phyloP scores from a whole-genome alignment of 139 green algal species.

The Chlamydomonas incerta region DNA sequence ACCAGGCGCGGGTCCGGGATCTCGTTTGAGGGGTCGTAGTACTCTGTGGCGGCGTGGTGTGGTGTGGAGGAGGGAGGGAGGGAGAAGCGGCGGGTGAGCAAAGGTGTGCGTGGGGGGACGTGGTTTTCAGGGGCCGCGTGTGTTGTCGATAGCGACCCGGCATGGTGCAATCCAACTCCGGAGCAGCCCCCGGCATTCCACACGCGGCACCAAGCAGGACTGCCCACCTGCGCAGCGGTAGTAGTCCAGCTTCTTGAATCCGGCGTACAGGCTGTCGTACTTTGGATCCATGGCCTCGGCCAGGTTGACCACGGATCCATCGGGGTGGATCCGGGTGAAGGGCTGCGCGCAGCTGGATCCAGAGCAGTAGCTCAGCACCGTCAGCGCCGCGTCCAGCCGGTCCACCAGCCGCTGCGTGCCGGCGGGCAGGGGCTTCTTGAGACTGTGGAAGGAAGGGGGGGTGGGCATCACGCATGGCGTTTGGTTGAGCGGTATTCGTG shows the following conservation, averaged over 20 bases:
- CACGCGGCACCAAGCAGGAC: no score
- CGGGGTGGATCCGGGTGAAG: slow-evolving; percentile 15
- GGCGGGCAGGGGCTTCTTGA: not conserved
- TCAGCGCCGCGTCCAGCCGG: slow-evolving; percentile 18
- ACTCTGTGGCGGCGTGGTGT: not conserved
- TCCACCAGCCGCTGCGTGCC: not conserved
- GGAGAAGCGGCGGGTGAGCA: no score
- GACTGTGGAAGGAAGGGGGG: not conserved
- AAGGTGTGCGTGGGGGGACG: no score
- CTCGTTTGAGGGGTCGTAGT: not conserved
- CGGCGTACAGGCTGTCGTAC: slow-evolving; percentile 11
- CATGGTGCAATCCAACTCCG: no score
- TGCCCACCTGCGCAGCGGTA: not conserved
- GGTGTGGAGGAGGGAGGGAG: no score
- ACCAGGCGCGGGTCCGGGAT: not conserved
- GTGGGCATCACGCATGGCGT: no score
- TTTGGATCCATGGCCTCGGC: slow-evolving; percentile 1
- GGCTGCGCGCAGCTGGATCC: not conserved
- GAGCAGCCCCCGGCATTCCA: no score
- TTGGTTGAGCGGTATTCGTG: no score
- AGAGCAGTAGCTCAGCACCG: slow-evolving; percentile 20
- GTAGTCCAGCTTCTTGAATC: not conserved
- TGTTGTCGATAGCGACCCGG: no score
- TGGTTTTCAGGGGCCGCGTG: no score
- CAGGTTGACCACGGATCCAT: slow-evolving; percentile 12